Evolutionary conservation across 352 stramenopile genomes (phyloP), one percentile per base, ranked within the genome.

Genomic region (Pythium phragmiticola): DNA sequence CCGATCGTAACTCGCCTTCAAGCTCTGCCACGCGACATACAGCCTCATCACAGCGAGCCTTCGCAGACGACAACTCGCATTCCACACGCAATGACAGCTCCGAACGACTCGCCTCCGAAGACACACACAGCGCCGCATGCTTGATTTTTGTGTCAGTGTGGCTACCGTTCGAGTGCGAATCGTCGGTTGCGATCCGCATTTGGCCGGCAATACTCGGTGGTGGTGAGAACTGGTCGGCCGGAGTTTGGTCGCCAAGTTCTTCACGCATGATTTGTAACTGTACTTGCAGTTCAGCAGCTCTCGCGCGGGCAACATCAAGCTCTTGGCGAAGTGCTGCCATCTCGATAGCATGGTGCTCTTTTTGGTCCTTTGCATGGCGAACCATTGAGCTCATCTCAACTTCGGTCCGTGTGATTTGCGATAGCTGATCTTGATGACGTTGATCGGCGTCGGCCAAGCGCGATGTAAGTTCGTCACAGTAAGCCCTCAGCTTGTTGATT

Each of bases 61-160:
- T 37, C 9, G 33, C 33, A 37, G 33, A 6, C 33, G 33, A 37
- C 33, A 37, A 37, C 33, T 37, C 33, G 33, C 33, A 7, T 12
- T 45, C 39, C 39, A 45, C 16, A 14, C 16, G 39, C 39, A n/a
- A 7, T 12, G 39, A 45, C 39, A 45, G 39, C 39, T 51, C 17
- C 43, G 19, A 50, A 30, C 19, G 43, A 50, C 43, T 53, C 26
- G 47, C 47, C 21, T 53, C 26, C 21, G 47, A 34, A 8, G 47
- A 53, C 41, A 54, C 2, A 47, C 50, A 52, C 59, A 66, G 50
- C 50, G 46, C 59, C 12, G 57, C 50, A 36, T 53, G 26, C 21
- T 47, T 63, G 21, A 21, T 21, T 21, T 21, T 21, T 21, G 21
- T 21, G 21, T 1, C 21, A 21, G 21, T 21, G 21, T 21, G 21